Evolutionary conservation across 768 basidiomycete genomes (phyloP), one percentile per base, ranked within the genome.

Genomic region (Lyophyllum atratum): DNA sequence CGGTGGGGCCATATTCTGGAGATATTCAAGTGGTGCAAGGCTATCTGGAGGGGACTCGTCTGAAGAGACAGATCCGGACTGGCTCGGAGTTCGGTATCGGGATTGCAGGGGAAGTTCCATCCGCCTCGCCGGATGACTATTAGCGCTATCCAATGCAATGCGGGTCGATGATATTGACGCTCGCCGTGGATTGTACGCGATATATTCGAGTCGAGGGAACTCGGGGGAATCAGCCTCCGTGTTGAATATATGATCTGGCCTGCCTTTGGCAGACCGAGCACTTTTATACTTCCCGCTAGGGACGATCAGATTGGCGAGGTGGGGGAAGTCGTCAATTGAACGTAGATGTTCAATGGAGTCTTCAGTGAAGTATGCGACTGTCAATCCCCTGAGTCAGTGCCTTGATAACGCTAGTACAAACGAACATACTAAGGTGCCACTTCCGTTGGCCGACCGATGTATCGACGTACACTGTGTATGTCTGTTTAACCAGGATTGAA

Each of bases 331-430:
- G 57, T 89, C 85, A 54, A 92, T 79, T 6, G 84, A 84, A 50
- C 73, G 72, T 44, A 92, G 75, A 46, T 76, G 73, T 53, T 84
- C 80, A 43, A 88, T 73, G 0, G 86, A 84, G 24, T 89, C 90
- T 56, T 87, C 83, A 0, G 86, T 90, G 65, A 88, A 92, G 70
- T 92, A 92, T 11, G 90, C 90, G 62, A 92, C 90, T 90, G 62
- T 10, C 49, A 47, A 44, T 52, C 28, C 28, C 25, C 22, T 14
- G 29, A 9, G 76, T 40, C 26, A 50, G 52, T 33, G 48, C 17
- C 25, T 51, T 19, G 21, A 25, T 45, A 37, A 53, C n/a, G 43
- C 19, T 51, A 39, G 46, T 26, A 45, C 54, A 37, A 45, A 49
- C 11, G 47, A 19, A 70, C 85, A 56, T 66, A 90, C 90, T 91